Evolutionary conservation across 441 rosid genomes (phyloP), one percentile per base, ranked within the genome.

Genomic region (Pelargonium exstipulatum): DNA sequence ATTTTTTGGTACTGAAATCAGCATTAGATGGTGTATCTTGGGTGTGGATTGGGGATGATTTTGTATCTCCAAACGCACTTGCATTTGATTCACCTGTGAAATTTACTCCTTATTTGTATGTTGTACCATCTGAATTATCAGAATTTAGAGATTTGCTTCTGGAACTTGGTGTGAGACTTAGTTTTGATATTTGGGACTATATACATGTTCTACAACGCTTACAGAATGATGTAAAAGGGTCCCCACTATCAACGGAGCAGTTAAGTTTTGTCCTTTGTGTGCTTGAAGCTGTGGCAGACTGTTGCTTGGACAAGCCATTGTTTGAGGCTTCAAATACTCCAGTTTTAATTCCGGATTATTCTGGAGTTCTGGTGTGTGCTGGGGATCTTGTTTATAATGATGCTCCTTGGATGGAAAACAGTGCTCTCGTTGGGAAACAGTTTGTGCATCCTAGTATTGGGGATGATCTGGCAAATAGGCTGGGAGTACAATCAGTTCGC

Each of bases 1-100:
- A 91, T 71, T 89, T 91, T 65, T 40, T 69, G 75, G 77, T 77
- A 72, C 74, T 91, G 67, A 87, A 84, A 80, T 83, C 92, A 68
- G 85, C 86, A 82, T 73, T 95, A 72, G 82, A 81, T 69, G 96
- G 88, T 74, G 82, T 91, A 79, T 80, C 97, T 67, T 95, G 95
- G 94, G 88, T 95, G 78, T 95, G 99, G 99, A 88, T 88, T 69
- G 96, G 99, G 65, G 99, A 91, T 78, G 93, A 90, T 83, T 95
- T 95, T 81, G 86, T 95, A 75, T 79, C 88, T 66, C 79, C 95
- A 58, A 80, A 80, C 77, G 87, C 87, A 73, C 99, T 95, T 79
- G 96, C 99, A 74, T 95, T 95, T 87, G 97, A 95, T 86, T 95
- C 99, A 42, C 99, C 99, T 18, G 99, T 90, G 78, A 92, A 95